Conservation (phyloP, 2,329 filamentous ascomycete genomes). For the Alternaria infectoria region DNA sequence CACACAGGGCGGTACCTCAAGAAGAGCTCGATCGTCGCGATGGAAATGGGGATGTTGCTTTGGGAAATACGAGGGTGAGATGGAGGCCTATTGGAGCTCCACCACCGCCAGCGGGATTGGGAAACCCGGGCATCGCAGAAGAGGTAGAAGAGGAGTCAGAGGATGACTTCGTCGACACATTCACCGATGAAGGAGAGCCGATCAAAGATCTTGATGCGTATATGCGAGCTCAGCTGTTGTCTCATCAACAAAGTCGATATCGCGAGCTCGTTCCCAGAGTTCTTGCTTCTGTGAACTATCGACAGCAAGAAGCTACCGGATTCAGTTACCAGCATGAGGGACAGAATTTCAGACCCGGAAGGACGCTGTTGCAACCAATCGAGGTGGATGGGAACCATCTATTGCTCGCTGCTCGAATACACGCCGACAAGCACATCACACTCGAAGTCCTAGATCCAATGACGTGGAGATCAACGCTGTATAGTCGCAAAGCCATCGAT, state of each 20-base stretch:
- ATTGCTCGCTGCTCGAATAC: background rate
- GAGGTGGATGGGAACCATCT: background rate
- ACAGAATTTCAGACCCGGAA: slow-evolving; percentile 3
- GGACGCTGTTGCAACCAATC: slow-evolving; percentile 3
- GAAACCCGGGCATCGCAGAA: background rate
- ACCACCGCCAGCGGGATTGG: too few species aligned
- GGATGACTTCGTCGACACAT: slow-evolving; percentile 4
- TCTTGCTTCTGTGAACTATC: slow-evolving; percentile 9
- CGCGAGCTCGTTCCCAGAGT: slow-evolving; percentile 10
- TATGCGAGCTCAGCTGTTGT: background rate
- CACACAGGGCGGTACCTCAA: background rate
- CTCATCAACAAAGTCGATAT: background rate
- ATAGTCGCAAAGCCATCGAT: background rate
- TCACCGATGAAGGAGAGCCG: background rate
- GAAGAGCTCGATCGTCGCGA: slow-evolving; percentile 2
- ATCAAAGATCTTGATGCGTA: background rate
- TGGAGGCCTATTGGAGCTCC: background rate
- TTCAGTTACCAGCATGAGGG: slow-evolving; percentile 8
- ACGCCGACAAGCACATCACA: slow-evolving; percentile 1
- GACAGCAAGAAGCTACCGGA: slow-evolving; percentile 4
- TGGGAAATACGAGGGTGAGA: background rate
- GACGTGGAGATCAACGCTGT: slow-evolving; percentile 1
- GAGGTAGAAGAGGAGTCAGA: background rate
- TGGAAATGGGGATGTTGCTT: background rate
- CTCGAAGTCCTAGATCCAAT: slow-evolving; percentile 13